Percentiles rank a stretch among this genome's conserved stretches.
These are phyloP conservation scores for Hypoxylon sp. DNA, from an alignment of 2,329 filamentous ascomycete species.

Conservation along the genomic window DNA sequence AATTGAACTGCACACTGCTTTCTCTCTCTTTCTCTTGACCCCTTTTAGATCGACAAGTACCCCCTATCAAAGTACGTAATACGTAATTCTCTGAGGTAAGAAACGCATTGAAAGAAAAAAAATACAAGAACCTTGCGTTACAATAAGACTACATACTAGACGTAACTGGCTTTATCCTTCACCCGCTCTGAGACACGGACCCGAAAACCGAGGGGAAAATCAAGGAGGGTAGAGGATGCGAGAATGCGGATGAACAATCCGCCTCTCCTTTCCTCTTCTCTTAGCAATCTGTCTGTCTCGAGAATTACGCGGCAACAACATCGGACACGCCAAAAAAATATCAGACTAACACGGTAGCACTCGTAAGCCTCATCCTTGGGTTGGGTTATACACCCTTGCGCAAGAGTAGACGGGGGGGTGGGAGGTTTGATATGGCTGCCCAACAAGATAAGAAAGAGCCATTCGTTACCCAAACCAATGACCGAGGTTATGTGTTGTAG, in stretches of 20 bases:
- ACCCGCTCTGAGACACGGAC: slow-evolving; percentile 1
- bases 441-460: background rate
- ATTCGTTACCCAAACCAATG: slow-evolving; percentile 23
- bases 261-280: no score
- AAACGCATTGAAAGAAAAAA: background rate
- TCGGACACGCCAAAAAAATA: background rate
- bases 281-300: background rate
- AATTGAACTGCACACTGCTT: slow-evolving; percentile 33
- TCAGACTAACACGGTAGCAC: background rate
- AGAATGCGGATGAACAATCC: background rate
- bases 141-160: background rate
- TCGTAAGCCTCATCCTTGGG: slow-evolving; percentile 5
- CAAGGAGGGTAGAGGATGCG: background rate
- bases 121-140: background rate
- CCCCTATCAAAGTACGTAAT: background rate
- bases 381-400: slow-evolving; percentile 2
- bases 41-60: no score
- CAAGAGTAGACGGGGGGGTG: slow-evolving; percentile 2
- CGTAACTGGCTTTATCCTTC: background rate
- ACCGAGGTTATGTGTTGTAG: slow-evolving; percentile 9
- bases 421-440: background rate
- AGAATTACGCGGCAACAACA: slow-evolving; percentile 1
- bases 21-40: background rate
- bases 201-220: background rate
- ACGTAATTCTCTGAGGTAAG: background rate